phyloP scores from a whole-genome alignment of 305 asterid species.

The Ajuga reptans region DNA sequence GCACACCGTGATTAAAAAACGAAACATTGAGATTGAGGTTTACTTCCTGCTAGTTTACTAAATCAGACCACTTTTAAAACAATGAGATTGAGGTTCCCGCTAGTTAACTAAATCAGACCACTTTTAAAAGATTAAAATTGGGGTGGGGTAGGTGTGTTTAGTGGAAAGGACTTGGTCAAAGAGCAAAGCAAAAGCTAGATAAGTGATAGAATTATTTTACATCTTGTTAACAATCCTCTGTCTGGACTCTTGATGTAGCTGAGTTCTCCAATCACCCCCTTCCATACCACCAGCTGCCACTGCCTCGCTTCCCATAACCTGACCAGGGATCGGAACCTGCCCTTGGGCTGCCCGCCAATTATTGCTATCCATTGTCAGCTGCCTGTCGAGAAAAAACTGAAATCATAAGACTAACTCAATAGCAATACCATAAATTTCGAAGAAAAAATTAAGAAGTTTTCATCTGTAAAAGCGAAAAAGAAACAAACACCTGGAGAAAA shows the following conservation, averaged over 20 bases:
- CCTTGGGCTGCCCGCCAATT: constrained; percentile 57
- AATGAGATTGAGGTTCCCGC: too few relatives aligned
- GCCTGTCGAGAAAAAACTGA: not conserved
- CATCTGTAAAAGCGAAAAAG: not conserved
- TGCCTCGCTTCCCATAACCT: constrained; percentile 40
- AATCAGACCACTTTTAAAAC: too few relatives aligned
- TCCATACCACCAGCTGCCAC: constrained; percentile 46
- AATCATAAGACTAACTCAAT: not conserved
- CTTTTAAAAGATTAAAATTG: too few relatives aligned
- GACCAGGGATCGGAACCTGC: constrained; percentile 46
- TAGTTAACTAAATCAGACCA: too few relatives aligned
- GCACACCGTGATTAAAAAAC: too few relatives aligned
- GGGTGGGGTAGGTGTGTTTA: too few relatives aligned
- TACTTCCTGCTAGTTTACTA: too few relatives aligned
- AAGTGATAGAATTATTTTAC: constrained; percentile 26
- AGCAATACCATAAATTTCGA: not conserved
- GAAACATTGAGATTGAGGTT: too few relatives aligned
- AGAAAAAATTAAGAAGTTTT: not conserved
- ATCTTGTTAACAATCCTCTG: constrained; percentile 71
- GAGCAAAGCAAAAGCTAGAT: not conserved
- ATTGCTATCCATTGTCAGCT: constrained; percentile 40
- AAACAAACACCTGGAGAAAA: not conserved
- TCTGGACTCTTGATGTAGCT: constrained; percentile 52
- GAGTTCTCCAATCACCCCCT: constrained; percentile 65
- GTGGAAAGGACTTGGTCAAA: not conserved